Evolutionary conservation across 164 flowering plant genomes (phyloP), one percentile per base, ranked within the genome.

Genomic region (Umbellularia californica): DNA sequence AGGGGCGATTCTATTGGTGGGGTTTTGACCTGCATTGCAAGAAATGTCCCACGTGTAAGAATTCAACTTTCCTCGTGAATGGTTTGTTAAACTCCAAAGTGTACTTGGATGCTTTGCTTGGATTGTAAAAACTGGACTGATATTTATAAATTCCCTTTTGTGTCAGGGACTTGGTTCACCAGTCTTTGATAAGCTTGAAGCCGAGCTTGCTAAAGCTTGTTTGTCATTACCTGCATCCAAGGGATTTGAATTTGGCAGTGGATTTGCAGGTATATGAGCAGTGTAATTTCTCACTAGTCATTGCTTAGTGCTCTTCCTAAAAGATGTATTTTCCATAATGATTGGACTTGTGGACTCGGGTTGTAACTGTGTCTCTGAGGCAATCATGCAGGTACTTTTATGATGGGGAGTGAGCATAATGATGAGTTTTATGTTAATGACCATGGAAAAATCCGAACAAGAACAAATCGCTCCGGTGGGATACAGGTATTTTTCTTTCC

Each of bases 381-480:
- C 10, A 41, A 41, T 7, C 5, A 13, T 82, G 75, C 83, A 95
- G 99, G 99, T 66, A 96, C 99, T 72, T 87, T 89, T 80, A 17
- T 96, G 87, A 90, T 93, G 72, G 99, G 99, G 55, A 94, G 97
- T 81, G 92, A 96, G 82, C 99, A 96, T 79, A 96, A 96, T 79
- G 99, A 96, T 82, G 97, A 91, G 79, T 96, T 96, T 79, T 90
- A 72, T 72, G 82, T 80, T 6, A 95, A 93, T 77, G 85, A 88
- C 77, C 74, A 82, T 79, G 94, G 95, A 70, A 84, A 80, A 75
- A 87, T 96, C 73, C 88, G 98, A 77, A 96, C 98, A 71, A 89
- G 90, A 85, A 92, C 98, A 79, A 96, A 96, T 77, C 90, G 98
- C 25, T 96, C 99, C 78, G 99, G 99, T 73, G 99, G 99, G 17